phyloP scores from a whole-genome alignment of 805 yeast species.

The Yarrowia alimentaria region DNA sequence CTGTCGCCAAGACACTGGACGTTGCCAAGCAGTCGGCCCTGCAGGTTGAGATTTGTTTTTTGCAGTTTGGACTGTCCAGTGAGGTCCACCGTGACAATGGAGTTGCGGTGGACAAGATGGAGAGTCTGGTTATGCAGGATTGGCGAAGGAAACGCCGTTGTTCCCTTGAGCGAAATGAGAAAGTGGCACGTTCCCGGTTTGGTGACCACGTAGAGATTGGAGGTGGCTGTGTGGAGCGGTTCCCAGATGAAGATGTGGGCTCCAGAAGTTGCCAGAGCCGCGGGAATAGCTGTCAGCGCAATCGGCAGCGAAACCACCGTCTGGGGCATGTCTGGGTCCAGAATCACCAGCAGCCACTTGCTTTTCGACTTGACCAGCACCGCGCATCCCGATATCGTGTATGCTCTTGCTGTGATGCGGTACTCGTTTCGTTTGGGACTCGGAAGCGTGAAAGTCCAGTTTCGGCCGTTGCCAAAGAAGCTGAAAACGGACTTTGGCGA shows the following conservation, averaged over 20 bases:
- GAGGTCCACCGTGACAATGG: conserved; percentile 9
- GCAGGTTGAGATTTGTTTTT: conserved; percentile 1
- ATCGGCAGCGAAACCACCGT: conserved; percentile 2
- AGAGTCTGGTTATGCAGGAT: conserved; percentile 12
- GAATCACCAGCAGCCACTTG: conserved; percentile 1
- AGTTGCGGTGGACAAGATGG: not conserved
- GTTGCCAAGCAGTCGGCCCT: conserved; percentile 4
- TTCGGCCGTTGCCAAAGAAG: not conserved
- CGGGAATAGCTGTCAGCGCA: not conserved
- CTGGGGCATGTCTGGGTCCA: not conserved
- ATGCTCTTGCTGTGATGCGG: conserved; percentile 11
- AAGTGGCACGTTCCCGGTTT: conserved; percentile 8
- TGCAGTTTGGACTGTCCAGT: conserved; percentile 1
- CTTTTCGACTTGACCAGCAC: conserved; percentile 1
- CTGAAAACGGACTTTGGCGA: not conserved
- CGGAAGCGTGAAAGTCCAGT: conserved; percentile 7
- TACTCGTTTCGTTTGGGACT: conserved; percentile 14
- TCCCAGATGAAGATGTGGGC: conserved; percentile 17
- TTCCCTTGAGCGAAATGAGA: conserved; percentile 4
- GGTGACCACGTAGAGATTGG: conserved; percentile 8
- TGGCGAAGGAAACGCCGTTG: conserved; percentile 12
- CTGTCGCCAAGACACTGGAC: conserved; percentile 20
- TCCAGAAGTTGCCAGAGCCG: conserved; percentile 1
- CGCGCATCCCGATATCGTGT: conserved; percentile 3
- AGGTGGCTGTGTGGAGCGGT: conserved; percentile 6